These are phyloP conservation scores for Globisporangium recalcitrans DNA, from an alignment of 352 stramenopile species.

Conservation along the genomic window DNA sequence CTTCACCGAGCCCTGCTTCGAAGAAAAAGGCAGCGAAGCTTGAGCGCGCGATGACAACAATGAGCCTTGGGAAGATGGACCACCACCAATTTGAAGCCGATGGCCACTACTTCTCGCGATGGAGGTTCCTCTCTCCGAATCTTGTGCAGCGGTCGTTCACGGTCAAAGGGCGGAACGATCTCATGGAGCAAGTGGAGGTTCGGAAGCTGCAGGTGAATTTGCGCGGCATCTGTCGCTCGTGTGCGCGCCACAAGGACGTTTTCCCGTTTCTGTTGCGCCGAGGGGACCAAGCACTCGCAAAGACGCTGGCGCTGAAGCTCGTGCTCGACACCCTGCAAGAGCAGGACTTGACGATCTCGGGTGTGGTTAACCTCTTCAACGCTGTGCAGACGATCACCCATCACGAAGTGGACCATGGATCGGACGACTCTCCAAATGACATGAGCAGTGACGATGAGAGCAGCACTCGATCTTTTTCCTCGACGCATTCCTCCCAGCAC, in stretches of 20 bases:
- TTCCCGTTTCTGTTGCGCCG: slow-evolving; percentile 61
- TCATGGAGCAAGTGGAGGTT: slow-evolving; percentile 40
- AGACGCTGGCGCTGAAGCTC: slow-evolving; percentile 43
- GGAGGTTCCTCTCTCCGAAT: slow-evolving; percentile 61
- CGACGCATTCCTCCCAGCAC: slow-evolving; percentile 1
- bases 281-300: slow-evolving; percentile 39
- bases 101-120: slow-evolving; percentile 34
- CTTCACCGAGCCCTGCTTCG: background rate
- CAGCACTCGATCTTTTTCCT: slow-evolving; percentile 8
- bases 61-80: slow-evolving; percentile 28
- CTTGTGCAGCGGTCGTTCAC: slow-evolving; percentile 47
- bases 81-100: slow-evolving; percentile 28
- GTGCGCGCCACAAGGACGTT: slow-evolving; percentile 55
- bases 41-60: slow-evolving; percentile 28
- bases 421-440: slow-evolving; percentile 31
- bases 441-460: slow-evolving; percentile 33
- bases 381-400: slow-evolving; percentile 41
- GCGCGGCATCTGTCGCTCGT: slow-evolving; percentile 45
- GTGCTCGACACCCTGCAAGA: slow-evolving; percentile 52
- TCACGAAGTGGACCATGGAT: slow-evolving; percentile 26
- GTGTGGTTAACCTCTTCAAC: slow-evolving; percentile 31
- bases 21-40: slow-evolving; percentile 16
- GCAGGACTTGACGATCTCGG: slow-evolving; percentile 30
- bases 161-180: slow-evolving; percentile 14
- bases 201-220: slow-evolving; percentile 73